Conservation (phyloP, 306 rosid species). For the Castanea sativa region DNA sequence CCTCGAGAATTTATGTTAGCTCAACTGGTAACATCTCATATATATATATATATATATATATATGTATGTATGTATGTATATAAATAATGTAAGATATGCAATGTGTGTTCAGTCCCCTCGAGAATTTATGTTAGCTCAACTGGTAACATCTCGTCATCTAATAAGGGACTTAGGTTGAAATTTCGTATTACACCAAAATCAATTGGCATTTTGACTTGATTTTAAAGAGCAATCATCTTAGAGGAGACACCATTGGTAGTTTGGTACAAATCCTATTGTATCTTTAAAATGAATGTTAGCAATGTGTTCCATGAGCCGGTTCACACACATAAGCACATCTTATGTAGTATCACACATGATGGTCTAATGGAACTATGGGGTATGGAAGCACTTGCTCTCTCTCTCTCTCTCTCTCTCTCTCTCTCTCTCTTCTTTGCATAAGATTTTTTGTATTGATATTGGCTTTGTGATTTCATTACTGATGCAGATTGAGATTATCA, state of each 20-base stretch:
- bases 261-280: too few relatives aligned
- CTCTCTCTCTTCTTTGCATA: not conserved
- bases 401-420: not conserved
- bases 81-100: not conserved
- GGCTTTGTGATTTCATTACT: not conserved
- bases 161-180: too few relatives aligned
- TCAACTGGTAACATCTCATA: too few relatives aligned
- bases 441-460: not conserved
- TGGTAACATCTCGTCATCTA: too few relatives aligned
- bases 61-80: too few relatives aligned
- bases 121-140: not conserved
- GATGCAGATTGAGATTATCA: constrained; percentile 41
- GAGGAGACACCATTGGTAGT: too few relatives aligned
- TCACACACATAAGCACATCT: not conserved
- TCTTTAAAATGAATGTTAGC: too few relatives aligned
- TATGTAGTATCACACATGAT: not conserved
- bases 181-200: too few relatives aligned
- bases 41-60: too few relatives aligned
- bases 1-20: not conserved
- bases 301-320: not conserved
- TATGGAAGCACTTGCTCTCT: too few relatives aligned
- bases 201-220: too few relatives aligned
- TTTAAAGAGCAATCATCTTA: too few relatives aligned
- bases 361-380: not conserved
- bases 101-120: not conserved